A percentile compares a stretch with the other conserved stretches of the same genome.
Evolutionary conservation across 768 basidiomycete species (phyloP).

Genomic region (Naematelia encephala): DNA sequence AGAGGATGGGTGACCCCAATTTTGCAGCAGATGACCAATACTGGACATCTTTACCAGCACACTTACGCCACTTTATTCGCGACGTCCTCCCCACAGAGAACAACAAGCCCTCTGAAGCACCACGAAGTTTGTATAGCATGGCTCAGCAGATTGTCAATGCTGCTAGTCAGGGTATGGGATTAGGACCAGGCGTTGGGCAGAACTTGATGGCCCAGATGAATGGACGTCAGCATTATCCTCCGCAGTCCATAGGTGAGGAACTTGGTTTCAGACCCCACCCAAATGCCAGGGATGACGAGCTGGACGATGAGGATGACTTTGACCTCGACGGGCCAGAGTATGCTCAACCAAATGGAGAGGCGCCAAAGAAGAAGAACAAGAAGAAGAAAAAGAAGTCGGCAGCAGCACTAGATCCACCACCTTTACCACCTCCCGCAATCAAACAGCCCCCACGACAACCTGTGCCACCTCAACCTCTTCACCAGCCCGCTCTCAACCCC

Average conservation of each 20-base stretch:
- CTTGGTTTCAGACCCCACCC: conserved; percentile 49
- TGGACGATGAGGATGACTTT: conserved; percentile 39
- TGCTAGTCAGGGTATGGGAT: conserved; percentile 46
- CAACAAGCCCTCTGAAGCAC: conserved; percentile 18
- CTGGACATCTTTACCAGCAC: conserved; percentile 66
- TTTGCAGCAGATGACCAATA: conserved; percentile 62
- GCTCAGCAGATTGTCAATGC: conserved; percentile 61
- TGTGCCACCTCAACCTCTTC: conserved; percentile 25
- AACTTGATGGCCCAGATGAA: conserved; percentile 50
- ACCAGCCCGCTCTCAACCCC: conserved; percentile 42
- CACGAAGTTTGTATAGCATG: conserved; percentile 65
- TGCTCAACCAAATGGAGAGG: conserved; percentile 31
- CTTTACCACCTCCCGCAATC: conserved; percentile 37
- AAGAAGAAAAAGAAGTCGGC: conserved; percentile 56
- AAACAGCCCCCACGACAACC: conserved; percentile 25
- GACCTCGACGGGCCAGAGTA: conserved; percentile 38
- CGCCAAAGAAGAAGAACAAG: conserved; percentile 56
- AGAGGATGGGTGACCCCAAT: conserved; percentile 56
- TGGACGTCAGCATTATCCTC: conserved; percentile 18
- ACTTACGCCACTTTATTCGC: conserved; percentile 67
- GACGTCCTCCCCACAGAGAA: conserved; percentile 51
- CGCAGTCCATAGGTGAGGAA: conserved; percentile 35
- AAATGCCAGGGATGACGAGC: conserved; percentile 35
- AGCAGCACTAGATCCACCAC: conserved; percentile 16
- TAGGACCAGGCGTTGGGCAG: conserved; percentile 52